phyloP scores from a whole-genome alignment of 495 filamentous ascomycete genomes.

The Sordaria brevicollis region DNA sequence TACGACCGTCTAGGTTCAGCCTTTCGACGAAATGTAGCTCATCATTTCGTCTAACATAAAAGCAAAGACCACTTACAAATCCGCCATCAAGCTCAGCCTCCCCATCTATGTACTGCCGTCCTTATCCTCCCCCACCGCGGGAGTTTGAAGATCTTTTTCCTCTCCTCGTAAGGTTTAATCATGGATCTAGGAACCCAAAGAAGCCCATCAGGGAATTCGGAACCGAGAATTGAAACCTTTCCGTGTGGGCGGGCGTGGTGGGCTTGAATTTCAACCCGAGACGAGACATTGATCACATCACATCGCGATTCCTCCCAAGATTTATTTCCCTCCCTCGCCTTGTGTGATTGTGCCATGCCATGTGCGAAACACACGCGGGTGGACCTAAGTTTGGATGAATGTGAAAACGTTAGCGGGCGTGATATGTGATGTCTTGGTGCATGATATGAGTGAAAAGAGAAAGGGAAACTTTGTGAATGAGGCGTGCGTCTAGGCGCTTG shows the following conservation, averaged over 20 bases:
- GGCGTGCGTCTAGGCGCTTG: neutral
- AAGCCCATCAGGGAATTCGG: neutral
- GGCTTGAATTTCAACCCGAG: neutral
- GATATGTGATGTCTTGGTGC: neutral
- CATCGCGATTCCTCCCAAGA: neutral
- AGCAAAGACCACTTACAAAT: neutral
- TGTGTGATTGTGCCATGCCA: neutral
- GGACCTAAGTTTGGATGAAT: neutral
- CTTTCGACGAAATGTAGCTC: neutral
- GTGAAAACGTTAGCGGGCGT: neutral
- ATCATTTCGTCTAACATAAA: neutral
- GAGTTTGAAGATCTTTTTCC: neutral
- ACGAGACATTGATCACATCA: neutral
- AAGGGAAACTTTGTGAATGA: neutral
- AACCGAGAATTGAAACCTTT: neutral
- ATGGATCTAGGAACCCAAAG: neutral
- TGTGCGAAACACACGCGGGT: neutral
- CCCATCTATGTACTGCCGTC: neutral
- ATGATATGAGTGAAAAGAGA: neutral
- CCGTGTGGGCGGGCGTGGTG: neutral
- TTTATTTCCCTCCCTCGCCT: neutral
- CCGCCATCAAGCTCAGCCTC: neutral
- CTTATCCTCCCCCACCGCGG: neutral
- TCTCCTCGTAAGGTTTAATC: neutral
- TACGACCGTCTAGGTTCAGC: neutral